A percentile compares a stretch with the other conserved stretches of the same genome.
These are phyloP conservation scores for Nicotiana obtusifolia DNA, from an alignment of 257 asterid genomes.

Conservation along the genomic window DNA sequence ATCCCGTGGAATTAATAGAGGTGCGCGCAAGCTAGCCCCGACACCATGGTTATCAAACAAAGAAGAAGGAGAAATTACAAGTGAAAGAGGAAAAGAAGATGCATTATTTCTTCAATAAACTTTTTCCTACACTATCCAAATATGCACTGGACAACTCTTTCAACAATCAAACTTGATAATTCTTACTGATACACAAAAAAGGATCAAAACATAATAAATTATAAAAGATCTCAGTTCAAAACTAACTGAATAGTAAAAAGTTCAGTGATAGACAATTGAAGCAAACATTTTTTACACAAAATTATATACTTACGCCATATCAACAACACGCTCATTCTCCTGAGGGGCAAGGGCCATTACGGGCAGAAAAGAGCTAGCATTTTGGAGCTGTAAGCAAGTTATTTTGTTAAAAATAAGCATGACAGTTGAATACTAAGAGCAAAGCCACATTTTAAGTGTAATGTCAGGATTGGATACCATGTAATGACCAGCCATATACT, in stretches of 20 bases:
- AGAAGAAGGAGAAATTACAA: not conserved
- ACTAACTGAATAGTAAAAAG: no score
- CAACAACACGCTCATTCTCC: conserved; percentile 82
- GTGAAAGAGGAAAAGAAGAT: not conserved
- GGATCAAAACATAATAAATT: not conserved
- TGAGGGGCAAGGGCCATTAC: conserved; percentile 98
- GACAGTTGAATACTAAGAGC: not conserved
- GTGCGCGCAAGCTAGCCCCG: no score
- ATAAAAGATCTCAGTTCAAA: no score
- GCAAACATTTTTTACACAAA: no score
- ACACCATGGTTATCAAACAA: no score
- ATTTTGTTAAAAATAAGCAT: conserved; percentile 22
- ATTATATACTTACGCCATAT: conserved; percentile 73
- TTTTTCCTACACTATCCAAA: not conserved
- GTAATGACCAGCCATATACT: conserved; percentile 97
- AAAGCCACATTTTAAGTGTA: not conserved
- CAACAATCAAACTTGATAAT: not conserved
- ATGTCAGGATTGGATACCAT: conserved; percentile 48
- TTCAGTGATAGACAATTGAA: no score
- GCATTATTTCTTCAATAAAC: not conserved
- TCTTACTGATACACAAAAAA: not conserved
- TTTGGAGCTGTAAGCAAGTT: conserved; percentile 57
- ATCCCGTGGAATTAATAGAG: no score
- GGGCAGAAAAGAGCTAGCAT: conserved; percentile 95
- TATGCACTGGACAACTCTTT: not conserved